Evolutionary conservation across 176 grass and related monocot genomes (phyloP).

Genomic region (Panicum miliaceum): DNA sequence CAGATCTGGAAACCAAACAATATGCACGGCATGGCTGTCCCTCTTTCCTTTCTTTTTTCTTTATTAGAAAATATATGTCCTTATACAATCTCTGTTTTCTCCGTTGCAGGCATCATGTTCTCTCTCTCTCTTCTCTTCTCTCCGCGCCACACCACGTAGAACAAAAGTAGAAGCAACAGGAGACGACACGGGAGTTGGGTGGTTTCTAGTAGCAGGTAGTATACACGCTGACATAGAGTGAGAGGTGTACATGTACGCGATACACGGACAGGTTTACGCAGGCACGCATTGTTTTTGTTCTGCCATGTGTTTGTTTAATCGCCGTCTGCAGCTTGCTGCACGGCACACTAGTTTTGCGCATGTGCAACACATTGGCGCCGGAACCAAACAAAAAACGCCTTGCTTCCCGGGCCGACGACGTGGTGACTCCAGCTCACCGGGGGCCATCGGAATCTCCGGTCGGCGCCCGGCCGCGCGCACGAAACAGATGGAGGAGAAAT

Average conservation of each 20-base stretch:
- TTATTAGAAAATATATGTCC: neutral
- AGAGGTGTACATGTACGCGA: neutral
- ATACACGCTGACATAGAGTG: neutral
- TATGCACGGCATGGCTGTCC: neutral
- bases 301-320: slow-evolving; percentile 1
- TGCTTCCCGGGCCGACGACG: neutral
- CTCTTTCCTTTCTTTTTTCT: neutral
- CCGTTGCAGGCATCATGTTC: neutral
- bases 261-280: neutral
- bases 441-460: neutral
- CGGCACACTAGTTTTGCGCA: neutral
- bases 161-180: neutral
- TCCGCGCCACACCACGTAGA: neutral
- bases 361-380: slow-evolving; percentile 44
- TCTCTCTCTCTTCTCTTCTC: neutral
- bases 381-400: neutral
- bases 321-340: neutral
- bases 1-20: slow-evolving; percentile 8
- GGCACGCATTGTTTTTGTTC: neutral
- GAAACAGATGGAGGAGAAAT: neutral
- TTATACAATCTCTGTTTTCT: too few relatives aligned
- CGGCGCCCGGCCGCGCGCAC: neutral
- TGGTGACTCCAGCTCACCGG: slow-evolving; percentile 5
- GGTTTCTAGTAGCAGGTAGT: neutral
- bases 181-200: neutral